Evolutionary conservation across 1,284 basidiomycete genomes (phyloP), one percentile per base, ranked within the genome.

Genomic region (Lentinula novae-zelandiae): DNA sequence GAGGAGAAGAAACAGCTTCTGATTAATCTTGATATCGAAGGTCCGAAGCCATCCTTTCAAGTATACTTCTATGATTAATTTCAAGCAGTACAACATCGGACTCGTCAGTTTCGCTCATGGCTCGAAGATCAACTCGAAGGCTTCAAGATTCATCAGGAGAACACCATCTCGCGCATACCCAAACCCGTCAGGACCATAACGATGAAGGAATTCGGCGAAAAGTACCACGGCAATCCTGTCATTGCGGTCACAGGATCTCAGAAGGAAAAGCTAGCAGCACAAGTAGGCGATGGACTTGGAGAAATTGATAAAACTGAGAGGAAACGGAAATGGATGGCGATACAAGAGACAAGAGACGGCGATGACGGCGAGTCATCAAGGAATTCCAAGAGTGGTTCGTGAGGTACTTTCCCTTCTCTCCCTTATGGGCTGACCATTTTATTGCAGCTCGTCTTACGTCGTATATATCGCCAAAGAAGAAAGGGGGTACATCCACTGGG

Each of bases 11-110:
- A 81, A 42, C 87, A 91, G 65, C 79, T 92, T 1, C 74, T 92
- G 31, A 81, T 81, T 51, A 92, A 92, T 70, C 80, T 92, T 57
- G 89, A 92, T 65, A 81, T 92, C 63, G 90, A 92, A 83, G 87
- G 90, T 89, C 65, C 13, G 72, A 31, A 20, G 69, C 42, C 15
- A 54, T 62, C 52, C 56, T 40, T n/a, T 58, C 22, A 50, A 31
- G 10, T 60, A 55, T 53, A 36, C 52, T 56, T 56, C 56, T 57
- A 53, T 48, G 60, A 63, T 63, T 38, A 31, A 34, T 40, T 48
- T 53, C 31, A 42, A 62, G 22, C 68, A 90, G 89, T 90, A 63
- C 81, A 85, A 61, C 86, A 89, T 72, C 82, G 86, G 48, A 82
- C 82, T 31, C 82, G 82, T 57, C 86, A 87, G 67, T 82, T 92